Percentiles rank a stretch among this genome's conserved stretches.
phyloP scores from a whole-genome alignment of 768 basidiomycete genomes.

The Suillus cothurnatus region DNA sequence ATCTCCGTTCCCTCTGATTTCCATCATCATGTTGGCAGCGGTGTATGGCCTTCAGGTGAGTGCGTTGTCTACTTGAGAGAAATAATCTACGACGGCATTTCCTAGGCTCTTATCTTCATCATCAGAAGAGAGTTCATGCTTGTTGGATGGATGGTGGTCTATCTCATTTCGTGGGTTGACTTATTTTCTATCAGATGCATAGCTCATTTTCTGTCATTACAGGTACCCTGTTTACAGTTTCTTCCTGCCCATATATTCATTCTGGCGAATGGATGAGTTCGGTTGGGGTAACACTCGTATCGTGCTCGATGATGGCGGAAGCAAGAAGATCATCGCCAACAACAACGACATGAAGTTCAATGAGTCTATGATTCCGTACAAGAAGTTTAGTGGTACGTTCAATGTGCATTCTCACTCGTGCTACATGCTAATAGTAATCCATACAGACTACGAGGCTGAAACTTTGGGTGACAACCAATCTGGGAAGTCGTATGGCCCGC shows the following conservation, averaged over 20 bases:
- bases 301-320: conserved; percentile 66
- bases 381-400: conserved; percentile 66
- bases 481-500: conserved; percentile 44
- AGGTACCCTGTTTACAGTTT: conserved; percentile 71
- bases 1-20: conserved; percentile 60
- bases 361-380: conserved; percentile 76
- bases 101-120: conserved; percentile 63
- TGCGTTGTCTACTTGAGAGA: background rate
- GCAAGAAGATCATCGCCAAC: conserved; percentile 56
- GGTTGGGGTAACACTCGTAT: conserved; percentile 67
- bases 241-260: conserved; percentile 69
- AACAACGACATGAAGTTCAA: conserved; percentile 73
- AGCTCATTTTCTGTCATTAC: conserved; percentile 9
- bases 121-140: conserved; percentile 78
- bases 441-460: conserved; percentile 64
- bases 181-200: background rate
- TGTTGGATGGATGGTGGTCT: conserved; percentile 73
- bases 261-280: conserved; percentile 80
- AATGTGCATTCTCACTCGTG: background rate
- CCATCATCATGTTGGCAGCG: conserved; percentile 65
- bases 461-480: conserved; percentile 53
- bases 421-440: conserved; percentile 16
- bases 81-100: conserved; percentile 1
- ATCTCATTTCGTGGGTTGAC: conserved; percentile 59
- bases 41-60: conserved; percentile 69